Evolutionary conservation across 176 grass and related monocot genomes (phyloP).

Genomic region (Musa beccarii): DNA sequence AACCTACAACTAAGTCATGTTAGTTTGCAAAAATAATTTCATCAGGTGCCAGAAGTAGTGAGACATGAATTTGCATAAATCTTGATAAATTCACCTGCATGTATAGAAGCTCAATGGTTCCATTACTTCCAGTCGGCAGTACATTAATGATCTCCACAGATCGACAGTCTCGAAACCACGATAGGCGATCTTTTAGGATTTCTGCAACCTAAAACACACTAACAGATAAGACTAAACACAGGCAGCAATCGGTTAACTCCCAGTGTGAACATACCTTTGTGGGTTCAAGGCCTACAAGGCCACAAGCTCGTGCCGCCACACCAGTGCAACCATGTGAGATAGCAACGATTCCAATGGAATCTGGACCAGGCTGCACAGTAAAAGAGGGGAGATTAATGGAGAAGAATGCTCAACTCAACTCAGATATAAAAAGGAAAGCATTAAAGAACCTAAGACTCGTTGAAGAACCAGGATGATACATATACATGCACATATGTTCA

Average conservation of each 20-base stretch:
- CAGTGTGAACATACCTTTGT: slow-evolving; percentile 45
- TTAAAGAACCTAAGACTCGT: too few relatives aligned
- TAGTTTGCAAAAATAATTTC: not conserved
- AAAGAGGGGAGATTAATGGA: not conserved
- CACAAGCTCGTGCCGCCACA: slow-evolving; percentile 88
- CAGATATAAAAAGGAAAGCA: not conserved
- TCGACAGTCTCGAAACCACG: slow-evolving; percentile 73
- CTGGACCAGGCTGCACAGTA: slow-evolving; percentile 91
- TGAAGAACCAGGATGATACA: not conserved
- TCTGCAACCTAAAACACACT: slow-evolving; percentile 53
- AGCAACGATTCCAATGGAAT: slow-evolving; percentile 99
- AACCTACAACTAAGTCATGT: slow-evolving; percentile 26
- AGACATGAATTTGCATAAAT: not conserved
- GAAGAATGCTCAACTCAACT: not conserved
- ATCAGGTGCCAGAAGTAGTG: not conserved
- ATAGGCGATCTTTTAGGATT: slow-evolving; percentile 73
- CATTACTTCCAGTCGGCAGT: slow-evolving; percentile 58
- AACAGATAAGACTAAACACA: too few relatives aligned
- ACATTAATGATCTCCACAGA: slow-evolving; percentile 74
- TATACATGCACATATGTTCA: not conserved
- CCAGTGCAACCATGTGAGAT: slow-evolving; percentile 89
- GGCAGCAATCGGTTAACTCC: too few relatives aligned
- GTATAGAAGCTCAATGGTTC: slow-evolving; percentile 82
- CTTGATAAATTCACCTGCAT: slow-evolving; percentile 57
- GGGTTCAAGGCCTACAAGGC: slow-evolving; percentile 92